Conservation (phyloP, 805 yeast species). For the Wickerhamomyces ciferrii region DNA sequence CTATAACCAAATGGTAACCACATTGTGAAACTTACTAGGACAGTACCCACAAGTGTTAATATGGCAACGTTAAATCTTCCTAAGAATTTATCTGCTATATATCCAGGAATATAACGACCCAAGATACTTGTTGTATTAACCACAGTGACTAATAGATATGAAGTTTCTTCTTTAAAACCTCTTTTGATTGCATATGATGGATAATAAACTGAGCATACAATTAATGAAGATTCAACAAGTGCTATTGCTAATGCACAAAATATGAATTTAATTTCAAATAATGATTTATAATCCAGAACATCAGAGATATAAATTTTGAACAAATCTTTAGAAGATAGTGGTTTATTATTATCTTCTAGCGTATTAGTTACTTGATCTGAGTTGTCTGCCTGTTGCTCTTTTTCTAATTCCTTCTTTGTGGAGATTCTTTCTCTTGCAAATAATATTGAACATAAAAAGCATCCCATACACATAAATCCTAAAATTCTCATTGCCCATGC, state of each 20-base stretch:
- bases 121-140: slow-evolving; percentile 38
- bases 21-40: slow-evolving; percentile 27
- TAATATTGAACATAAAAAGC: slow-evolving; percentile 27
- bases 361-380: no score
- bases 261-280: slow-evolving; percentile 40
- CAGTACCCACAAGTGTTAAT: slow-evolving; percentile 25
- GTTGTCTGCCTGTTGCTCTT: no score
- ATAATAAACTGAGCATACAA: slow-evolving; percentile 41
- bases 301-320: slow-evolving; percentile 13
- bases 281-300: slow-evolving; percentile 28
- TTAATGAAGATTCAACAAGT: slow-evolving; percentile 22
- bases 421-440: slow-evolving; percentile 32
- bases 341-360: slow-evolving; percentile 5
- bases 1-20: slow-evolving; percentile 35
- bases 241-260: slow-evolving; percentile 37
- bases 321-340: neutral
- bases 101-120: slow-evolving; percentile 38
- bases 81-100: slow-evolving; percentile 33
- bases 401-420: neutral
- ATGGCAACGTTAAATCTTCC: slow-evolving; percentile 51
- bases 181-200: slow-evolving; percentile 46
- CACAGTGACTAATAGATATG: slow-evolving; percentile 43
- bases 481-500: slow-evolving; percentile 52
- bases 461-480: slow-evolving; percentile 37
- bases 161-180: slow-evolving; percentile 36